These are phyloP conservation scores for Persicaria maculosa DNA, from an alignment of 148 eudicot species.

Conservation along the genomic window DNA sequence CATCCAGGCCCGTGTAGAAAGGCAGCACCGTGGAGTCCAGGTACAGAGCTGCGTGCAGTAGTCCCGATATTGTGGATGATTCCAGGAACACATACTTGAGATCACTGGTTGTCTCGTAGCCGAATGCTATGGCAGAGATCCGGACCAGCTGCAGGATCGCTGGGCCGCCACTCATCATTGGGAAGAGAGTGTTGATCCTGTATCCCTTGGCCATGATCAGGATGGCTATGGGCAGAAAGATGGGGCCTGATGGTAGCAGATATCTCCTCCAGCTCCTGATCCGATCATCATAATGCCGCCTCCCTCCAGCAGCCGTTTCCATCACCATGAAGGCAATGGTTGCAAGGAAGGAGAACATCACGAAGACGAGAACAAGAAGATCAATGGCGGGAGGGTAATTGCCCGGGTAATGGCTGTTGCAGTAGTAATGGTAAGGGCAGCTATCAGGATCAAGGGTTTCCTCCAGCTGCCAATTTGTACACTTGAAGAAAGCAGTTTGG, in stretches of 20 bases:
- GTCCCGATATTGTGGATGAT: constrained; percentile 44
- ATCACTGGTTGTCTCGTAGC: constrained; percentile 23
- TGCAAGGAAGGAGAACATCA: constrained; percentile 20
- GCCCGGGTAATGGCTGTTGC: constrained; percentile 37
- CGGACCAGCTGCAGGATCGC: constrained; percentile 40
- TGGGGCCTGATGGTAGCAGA: constrained; percentile 45
- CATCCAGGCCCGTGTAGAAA: constrained; percentile 51
- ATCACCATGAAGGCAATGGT: constrained; percentile 19
- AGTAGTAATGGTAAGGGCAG: constrained; percentile 58
- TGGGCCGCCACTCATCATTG: constrained; percentile 30
- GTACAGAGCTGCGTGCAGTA: constrained; percentile 37
- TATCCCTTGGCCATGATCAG: constrained; percentile 39
- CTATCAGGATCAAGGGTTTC: constrained; percentile 48
- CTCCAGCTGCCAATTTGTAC: constrained; percentile 53
- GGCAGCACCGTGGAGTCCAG: constrained; percentile 46
- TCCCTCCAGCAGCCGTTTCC: constrained; percentile 15
- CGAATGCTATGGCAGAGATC: constrained; percentile 36
- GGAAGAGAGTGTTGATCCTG: constrained; percentile 32
- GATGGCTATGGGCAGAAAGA: constrained; percentile 35
- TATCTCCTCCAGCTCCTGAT: constrained; percentile 24
- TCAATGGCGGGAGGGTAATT: constrained; percentile 32
- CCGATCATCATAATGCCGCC: neutral
- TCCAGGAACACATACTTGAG: constrained; percentile 40
- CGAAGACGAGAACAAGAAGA: constrained; percentile 15
- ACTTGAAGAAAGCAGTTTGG: constrained; percentile 38